Evolutionary conservation across 2,329 filamentous ascomycete genomes (phyloP), one percentile per base, ranked within the genome.

Genomic region (Pyricularia grisea): DNA sequence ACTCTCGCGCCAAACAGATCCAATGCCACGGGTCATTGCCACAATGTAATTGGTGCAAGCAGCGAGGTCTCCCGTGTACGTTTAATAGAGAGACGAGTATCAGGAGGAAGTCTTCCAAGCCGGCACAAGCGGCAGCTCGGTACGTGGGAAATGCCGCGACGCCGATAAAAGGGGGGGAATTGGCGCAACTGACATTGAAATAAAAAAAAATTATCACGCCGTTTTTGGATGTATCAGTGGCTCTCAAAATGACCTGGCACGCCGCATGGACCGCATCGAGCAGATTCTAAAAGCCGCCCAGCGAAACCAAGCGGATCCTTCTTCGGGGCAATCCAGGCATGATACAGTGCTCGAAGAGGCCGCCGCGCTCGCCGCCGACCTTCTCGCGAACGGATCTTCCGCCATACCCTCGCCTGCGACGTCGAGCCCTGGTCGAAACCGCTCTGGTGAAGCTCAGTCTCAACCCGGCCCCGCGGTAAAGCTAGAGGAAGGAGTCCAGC

Each of bases 21-120:
- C 70, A 70, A 30, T 71, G 70, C 33, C 69, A 71, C 27, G 68
- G 69, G 11, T 67, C 70, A 23, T 65, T 69, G 9, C 70, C 70
- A 3, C 69, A 71, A 60, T 71, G 70, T 67, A 70, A 70, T 61
- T 70, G 70, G 66, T 71, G 70, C 50, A 71, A 70, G 30, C 68
- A 70, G 30, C 70, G 70, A 50, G 67, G 66, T 11, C 42, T 71
- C 6, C 66, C 68, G 10, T 71, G 70, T 28, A 71, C 69, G 17
- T 68, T 55, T 42, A 64, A 55, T n/a, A 50, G 67, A 25, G 67
- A 65, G 14, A 50, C 50, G 10, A 58, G 67, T 17, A 61, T 68
- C 31, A 68, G 30, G 63, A 68, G 42, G 17, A 68, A 27, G 60
- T 36, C 33, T 33, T 33, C 67, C n/a, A 68, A 66, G 55, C 63